Conservation (phyloP, 1,284 basidiomycete species). For the Pholiota adiposa region DNA sequence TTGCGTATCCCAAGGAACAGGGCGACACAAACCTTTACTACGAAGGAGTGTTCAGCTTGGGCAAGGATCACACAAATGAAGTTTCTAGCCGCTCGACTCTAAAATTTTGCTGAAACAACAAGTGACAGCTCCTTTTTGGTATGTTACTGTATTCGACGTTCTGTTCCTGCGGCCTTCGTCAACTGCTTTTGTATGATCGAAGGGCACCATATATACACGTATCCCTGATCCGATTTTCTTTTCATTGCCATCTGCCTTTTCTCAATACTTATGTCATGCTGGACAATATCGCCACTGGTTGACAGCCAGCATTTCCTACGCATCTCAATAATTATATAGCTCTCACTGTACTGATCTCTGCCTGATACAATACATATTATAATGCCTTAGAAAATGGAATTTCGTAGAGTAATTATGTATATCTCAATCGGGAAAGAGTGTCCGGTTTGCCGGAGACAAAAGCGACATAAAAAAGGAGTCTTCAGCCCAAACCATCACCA, state of each 20-base stretch:
- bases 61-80: constrained; percentile 29
- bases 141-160: background rate
- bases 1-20: constrained; percentile 37
- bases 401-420: background rate
- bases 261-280: background rate
- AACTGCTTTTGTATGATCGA: background rate
- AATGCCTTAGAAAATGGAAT: too few species aligned
- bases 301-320: too few species aligned
- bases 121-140: background rate
- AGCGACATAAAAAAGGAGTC: constrained; percentile 16
- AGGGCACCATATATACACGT: background rate
- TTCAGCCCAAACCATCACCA: constrained; percentile 7
- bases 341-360: too few species aligned
- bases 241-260: background rate
- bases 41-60: constrained; percentile 56
- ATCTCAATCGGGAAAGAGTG: background rate
- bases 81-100: background rate
- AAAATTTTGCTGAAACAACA: background rate
- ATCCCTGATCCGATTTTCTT: background rate
- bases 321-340: too few species aligned
- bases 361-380: too few species aligned
- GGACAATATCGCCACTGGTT: background rate
- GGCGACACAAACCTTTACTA: constrained; percentile 36
- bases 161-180: background rate
- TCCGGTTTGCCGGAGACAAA: constrained; percentile 19